A percentile compares a stretch with the other conserved stretches of the same genome.
Evolutionary conservation across 345 rosid genomes (phyloP).

Genomic region (Camelina sativa): DNA sequence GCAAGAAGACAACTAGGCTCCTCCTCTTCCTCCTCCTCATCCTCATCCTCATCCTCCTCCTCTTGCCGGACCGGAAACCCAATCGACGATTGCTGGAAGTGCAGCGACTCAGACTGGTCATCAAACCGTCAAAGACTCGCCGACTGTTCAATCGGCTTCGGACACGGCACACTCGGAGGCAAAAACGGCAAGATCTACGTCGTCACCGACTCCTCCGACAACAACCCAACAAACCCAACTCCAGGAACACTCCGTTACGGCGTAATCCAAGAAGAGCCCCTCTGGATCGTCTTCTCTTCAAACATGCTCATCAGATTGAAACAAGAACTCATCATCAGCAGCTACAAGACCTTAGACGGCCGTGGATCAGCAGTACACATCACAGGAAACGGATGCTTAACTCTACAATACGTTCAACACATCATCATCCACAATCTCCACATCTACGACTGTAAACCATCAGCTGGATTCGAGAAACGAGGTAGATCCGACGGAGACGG

Average conservation of each 20-base stretch:
- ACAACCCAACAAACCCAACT: constrained; percentile 59
- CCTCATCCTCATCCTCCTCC: constrained; percentile 22
- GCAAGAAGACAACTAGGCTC: constrained; percentile 46
- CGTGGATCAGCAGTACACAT: constrained; percentile 70
- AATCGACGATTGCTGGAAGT: constrained; percentile 78
- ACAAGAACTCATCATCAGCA: constrained; percentile 75
- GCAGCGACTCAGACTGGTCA: constrained; percentile 61
- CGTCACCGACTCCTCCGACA: constrained; percentile 86
- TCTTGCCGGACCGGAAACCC: constrained; percentile 74
- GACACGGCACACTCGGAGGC: constrained; percentile 67
- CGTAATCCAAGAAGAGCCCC: constrained; percentile 71
- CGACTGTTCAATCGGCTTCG: constrained; percentile 80
- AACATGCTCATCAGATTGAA: constrained; percentile 67
- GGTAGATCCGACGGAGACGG: constrained; percentile 87
- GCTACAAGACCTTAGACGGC: constrained; percentile 85
- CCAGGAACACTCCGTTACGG: constrained; percentile 84
- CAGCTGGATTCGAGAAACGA: constrained; percentile 60
- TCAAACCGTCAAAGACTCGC: constrained; percentile 63
- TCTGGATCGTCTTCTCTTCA: constrained; percentile 74
- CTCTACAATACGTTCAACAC: constrained; percentile 67
- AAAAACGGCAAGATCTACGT: constrained; percentile 72
- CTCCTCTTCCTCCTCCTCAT: background rate
- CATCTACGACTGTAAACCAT: constrained; percentile 73
- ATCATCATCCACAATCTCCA: constrained; percentile 87
- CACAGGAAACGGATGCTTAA: constrained; percentile 80